These are phyloP conservation scores for Pholiota microspora DNA, from an alignment of 768 basidiomycete genomes.

Conservation along the genomic window DNA sequence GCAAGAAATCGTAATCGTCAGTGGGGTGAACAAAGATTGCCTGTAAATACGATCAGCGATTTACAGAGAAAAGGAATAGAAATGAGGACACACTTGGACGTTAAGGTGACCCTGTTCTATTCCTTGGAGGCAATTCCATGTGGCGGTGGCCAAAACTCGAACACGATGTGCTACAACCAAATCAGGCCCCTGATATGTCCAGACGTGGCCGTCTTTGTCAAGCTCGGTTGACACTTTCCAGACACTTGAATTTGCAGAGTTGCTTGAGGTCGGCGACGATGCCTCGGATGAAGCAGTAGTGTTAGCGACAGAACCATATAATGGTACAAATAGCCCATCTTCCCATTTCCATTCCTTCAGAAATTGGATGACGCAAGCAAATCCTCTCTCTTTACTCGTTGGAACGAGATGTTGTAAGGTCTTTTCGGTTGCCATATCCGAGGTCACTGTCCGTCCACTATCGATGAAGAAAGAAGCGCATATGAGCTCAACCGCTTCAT, in stretches of 20 bases:
- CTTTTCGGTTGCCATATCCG: slow-evolving; percentile 29
- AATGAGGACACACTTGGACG: slow-evolving; percentile 51
- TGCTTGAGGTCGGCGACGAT: slow-evolving; percentile 19
- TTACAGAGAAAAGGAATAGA: background rate
- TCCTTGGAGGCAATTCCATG: slow-evolving; percentile 56
- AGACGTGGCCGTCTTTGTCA: slow-evolving; percentile 71
- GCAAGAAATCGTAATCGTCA: slow-evolving; percentile 81
- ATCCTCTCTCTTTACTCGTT: slow-evolving; percentile 67
- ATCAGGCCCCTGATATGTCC: slow-evolving; percentile 71
- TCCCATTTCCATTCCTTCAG: slow-evolving; percentile 86
- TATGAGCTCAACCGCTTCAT: slow-evolving; percentile 83
- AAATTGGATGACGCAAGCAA: slow-evolving; percentile 69
- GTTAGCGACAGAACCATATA: slow-evolving; percentile 44
- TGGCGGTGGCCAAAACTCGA: slow-evolving; percentile 70
- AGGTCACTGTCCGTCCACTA: slow-evolving; percentile 33
- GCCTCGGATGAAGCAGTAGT: slow-evolving; percentile 23
- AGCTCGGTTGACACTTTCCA: slow-evolving; percentile 82
- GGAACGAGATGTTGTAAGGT: slow-evolving; percentile 50
- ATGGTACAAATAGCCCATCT: slow-evolving; percentile 67
- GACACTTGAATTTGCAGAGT: slow-evolving; percentile 35
- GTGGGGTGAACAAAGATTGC: slow-evolving; percentile 83
- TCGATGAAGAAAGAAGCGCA: slow-evolving; percentile 77
- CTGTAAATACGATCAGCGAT: slow-evolving; percentile 35
- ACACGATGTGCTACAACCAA: slow-evolving; percentile 73
- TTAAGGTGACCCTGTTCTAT: slow-evolving; percentile 49